Conservation (phyloP, 352 stramenopile species). For the Phytopythium kandeliae region DNA sequence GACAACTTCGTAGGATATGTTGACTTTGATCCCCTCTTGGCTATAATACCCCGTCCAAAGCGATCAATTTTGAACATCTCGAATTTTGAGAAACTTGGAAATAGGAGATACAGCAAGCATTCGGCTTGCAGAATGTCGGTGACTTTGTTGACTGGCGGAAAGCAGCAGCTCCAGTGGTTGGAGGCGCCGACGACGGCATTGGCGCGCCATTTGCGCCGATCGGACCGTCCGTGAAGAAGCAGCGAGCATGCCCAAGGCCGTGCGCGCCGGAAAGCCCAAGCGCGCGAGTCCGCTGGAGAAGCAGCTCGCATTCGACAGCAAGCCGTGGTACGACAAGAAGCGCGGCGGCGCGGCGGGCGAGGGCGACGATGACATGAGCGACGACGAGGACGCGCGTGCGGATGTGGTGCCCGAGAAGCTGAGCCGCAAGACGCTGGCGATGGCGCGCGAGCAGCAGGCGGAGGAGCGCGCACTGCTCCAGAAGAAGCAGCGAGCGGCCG, state of each 20-base stretch:
- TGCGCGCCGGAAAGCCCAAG: slow-evolving; percentile 69
- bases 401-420: slow-evolving; percentile 79
- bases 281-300: slow-evolving; percentile 83
- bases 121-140: too few relatives aligned
- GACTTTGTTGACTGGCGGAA: not conserved
- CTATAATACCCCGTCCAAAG: too few relatives aligned
- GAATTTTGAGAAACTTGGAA: not conserved
- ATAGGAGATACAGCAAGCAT: not conserved
- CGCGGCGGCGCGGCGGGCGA: slow-evolving; percentile 24
- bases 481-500: slow-evolving; percentile 17
- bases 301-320: slow-evolving; percentile 82
- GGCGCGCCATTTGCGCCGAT: slow-evolving; percentile 2
- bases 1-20: too few relatives aligned
- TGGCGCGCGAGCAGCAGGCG: slow-evolving; percentile 73
- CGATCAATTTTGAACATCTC: not conserved
- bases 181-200: not conserved
- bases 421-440: slow-evolving; percentile 68
- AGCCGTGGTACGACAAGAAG: slow-evolving; percentile 75
- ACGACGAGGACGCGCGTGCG: slow-evolving; percentile 51
- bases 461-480: slow-evolving; percentile 57
- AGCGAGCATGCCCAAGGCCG: slow-evolving; percentile 54
- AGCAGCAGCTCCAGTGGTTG: slow-evolving; percentile 1
- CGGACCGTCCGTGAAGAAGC: too few relatives aligned
- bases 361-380: slow-evolving; percentile 31
- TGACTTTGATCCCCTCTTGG: too few relatives aligned